Evolutionary conservation across 2,329 filamentous ascomycete genomes (phyloP), one percentile per base, ranked within the genome.

Genomic region (Aspergillus sp.): DNA sequence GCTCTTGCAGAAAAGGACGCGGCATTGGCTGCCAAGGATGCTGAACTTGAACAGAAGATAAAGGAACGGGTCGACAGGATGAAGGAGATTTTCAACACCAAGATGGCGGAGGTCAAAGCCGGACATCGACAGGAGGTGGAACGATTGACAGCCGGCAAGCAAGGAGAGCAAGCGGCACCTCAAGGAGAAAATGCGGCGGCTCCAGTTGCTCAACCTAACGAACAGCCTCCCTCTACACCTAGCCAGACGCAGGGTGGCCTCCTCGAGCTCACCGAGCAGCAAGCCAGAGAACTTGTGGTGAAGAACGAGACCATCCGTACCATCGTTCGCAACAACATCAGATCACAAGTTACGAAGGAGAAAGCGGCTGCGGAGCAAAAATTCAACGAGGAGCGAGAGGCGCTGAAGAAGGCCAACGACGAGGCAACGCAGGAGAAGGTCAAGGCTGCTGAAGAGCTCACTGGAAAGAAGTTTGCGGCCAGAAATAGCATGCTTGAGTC

Each of bases 401-500:
- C 72, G 5, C 64, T 81, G 46, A 71, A 76, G 61, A 81, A 81
- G 60, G 76, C 81, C 34, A 79, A 83, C 59, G 86, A 86, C 70
- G 81, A 83, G 62, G 85, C 85, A 69, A 66, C 85, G 43, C 85
- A 89, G 68, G 88, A 80, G 63, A 82, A 81, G 64, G 76, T 76
- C 84, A 90, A 74, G 49, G 77, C 77, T 43, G 89, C 89, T 3
- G 85, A 90, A 55, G 84, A 90, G 64, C 85, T 95, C 79, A 87
- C 89, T 49, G 86, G 88, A 41, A 93, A 93, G 80, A 92, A 91
- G 74, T 86, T 85, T 57, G 86, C 86, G 2, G 81, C 91, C 53
- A 91, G 90, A 66, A 83, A 94, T 65, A 94, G 92, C 73, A 91
- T 96, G 87, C 82, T 88, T 6, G 89, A 94, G 68, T 91, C 89